Percentiles rank a stretch among this genome's conserved stretches.
phyloP scores from a whole-genome alignment of 2,329 filamentous ascomycete species.

The Cytospora chrysosperma region DNA sequence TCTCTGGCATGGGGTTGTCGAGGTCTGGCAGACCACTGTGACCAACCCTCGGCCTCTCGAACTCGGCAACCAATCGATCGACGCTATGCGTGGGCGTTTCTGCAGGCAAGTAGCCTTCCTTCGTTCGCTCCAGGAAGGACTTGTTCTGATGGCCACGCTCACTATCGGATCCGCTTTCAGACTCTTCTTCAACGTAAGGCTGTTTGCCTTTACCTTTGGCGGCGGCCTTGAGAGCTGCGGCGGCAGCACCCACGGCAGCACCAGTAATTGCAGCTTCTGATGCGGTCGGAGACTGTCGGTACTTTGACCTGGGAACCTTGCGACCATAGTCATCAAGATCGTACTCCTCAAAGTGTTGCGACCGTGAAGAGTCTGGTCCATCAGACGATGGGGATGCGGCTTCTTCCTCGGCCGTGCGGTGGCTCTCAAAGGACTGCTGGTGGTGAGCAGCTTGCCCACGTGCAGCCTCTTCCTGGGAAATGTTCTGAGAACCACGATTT shows the following conservation, averaged over 20 bases:
- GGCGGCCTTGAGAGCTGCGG: slow-evolving; percentile 48
- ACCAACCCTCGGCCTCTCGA: slow-evolving; percentile 56
- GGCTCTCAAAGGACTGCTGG: slow-evolving; percentile 43
- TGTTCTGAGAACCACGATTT: slow-evolving; percentile 39
- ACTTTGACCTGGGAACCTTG: slow-evolving; percentile 49
- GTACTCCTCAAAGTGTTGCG: slow-evolving; percentile 46
- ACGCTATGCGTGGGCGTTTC: slow-evolving; percentile 59
- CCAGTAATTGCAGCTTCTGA: slow-evolving; percentile 59
- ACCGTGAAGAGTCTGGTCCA: slow-evolving; percentile 45
- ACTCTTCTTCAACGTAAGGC: slow-evolving; percentile 34
- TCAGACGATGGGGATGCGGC: slow-evolving; percentile 40
- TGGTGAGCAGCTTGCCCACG: slow-evolving; percentile 33
- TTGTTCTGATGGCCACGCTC: slow-evolving; percentile 59
- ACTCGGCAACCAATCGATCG: slow-evolving; percentile 54
- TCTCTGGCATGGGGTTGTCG: slow-evolving; percentile 72
- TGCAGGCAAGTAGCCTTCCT: slow-evolving; percentile 54
- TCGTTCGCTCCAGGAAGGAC: slow-evolving; percentile 65
- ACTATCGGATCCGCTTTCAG: slow-evolving; percentile 42
- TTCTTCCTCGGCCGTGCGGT: slow-evolving; percentile 39
- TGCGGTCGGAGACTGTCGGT: slow-evolving; percentile 52
- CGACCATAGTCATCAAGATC: slow-evolving; percentile 58
- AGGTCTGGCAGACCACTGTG: slow-evolving; percentile 69
- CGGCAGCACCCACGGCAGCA: slow-evolving; percentile 54
- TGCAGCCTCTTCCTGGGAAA: slow-evolving; percentile 35
- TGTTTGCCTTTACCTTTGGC: slow-evolving; percentile 46